Base-by-base conservation (phyloP, 768 basidiomycete species). In the Artomyces pyxidatus region DNA sequence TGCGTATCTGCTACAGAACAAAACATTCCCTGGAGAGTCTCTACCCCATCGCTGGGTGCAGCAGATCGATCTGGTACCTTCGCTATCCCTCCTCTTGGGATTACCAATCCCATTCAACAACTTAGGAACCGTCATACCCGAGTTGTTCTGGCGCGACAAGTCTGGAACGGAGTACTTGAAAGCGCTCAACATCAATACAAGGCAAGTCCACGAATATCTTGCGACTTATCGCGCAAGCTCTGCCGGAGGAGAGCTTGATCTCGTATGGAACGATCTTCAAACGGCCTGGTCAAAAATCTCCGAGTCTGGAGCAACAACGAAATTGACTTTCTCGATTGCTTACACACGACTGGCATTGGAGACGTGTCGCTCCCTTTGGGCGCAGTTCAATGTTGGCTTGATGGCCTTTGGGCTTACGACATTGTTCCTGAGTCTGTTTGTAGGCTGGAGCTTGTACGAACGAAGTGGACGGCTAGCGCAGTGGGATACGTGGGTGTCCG, bases 61-160 rank as follows among this genome's bases (percentile, higher is more conserved):
- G 58, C 96, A 99, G 66, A 94, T 98, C 53, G 95, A 97, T 65
- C 72, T 99, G 41, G 77, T 96, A 0, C 91, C 95, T 0, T 84
- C 92, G 0, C 66, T 98, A 17, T 84, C 92, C 0, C 79, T 97
- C 16, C 77, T 96, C 14, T 80, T 98, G 9, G 95, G 96, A 12
- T 71, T 96, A 2, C 91, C 94, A 0, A 88, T 99, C 35, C 96
- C 96, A 0, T 97, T 85, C 70, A 96, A 94, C 65, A 97, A 94
- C 57, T 82, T 99, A 9, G 96, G 96, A 0, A 80, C 74, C 4
- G 68, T 96, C 51, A 89, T 99, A 26, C 95, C 96, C 0, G 95
- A 98, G 60, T 68, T 95, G 9, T 97, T 99, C 66, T 78, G 77
- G 69, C 74, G 76, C 42, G 71, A 72, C 42, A 52, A 55, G 29